Evolutionary conservation across 345 rosid genomes (phyloP).

Genomic region (Populus alba): DNA sequence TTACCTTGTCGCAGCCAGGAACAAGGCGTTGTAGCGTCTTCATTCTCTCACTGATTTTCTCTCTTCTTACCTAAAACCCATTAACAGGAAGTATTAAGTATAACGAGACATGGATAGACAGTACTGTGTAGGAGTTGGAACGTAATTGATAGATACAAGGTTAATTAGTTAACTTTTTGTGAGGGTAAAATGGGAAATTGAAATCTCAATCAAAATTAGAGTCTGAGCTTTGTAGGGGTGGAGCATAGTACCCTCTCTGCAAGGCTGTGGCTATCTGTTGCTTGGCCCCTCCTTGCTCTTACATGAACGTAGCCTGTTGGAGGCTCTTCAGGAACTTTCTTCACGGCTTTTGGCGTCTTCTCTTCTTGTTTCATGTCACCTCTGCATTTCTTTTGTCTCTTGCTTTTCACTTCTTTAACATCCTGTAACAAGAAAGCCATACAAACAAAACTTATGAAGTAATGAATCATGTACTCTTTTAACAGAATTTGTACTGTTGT

Average conservation of each 20-base stretch:
- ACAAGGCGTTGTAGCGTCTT: slow-evolving; percentile 55
- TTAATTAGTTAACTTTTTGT: background rate
- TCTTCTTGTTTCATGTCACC: slow-evolving; percentile 23
- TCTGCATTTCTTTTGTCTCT: slow-evolving; percentile 46
- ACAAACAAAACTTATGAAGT: background rate
- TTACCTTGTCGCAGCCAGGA: slow-evolving; percentile 83
- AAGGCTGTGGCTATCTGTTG: slow-evolving; percentile 71
- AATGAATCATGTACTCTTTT: background rate
- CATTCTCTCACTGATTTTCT: slow-evolving; percentile 80
- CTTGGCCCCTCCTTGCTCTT: slow-evolving; percentile 83
- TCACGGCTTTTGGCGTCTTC: slow-evolving; percentile 22
- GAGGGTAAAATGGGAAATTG: slow-evolving; percentile 12
- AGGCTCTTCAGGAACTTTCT: slow-evolving; percentile 41
- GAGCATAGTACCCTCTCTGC: slow-evolving; percentile 62
- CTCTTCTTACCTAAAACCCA: slow-evolving; percentile 59
- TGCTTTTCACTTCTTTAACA: slow-evolving; percentile 41
- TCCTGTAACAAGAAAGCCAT: slow-evolving; percentile 24
- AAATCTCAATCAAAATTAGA: background rate
- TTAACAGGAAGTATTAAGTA: background rate
- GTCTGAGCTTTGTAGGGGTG: background rate
- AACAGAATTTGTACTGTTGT: background rate
- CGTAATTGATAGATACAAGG: too few relatives aligned
- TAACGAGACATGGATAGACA: background rate
- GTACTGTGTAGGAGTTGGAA: background rate
- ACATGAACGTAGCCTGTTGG: slow-evolving; percentile 72